Evolutionary conservation across 176 grass and related monocot species (phyloP).

Genomic region (Hsuehochloa calcarea): DNA sequence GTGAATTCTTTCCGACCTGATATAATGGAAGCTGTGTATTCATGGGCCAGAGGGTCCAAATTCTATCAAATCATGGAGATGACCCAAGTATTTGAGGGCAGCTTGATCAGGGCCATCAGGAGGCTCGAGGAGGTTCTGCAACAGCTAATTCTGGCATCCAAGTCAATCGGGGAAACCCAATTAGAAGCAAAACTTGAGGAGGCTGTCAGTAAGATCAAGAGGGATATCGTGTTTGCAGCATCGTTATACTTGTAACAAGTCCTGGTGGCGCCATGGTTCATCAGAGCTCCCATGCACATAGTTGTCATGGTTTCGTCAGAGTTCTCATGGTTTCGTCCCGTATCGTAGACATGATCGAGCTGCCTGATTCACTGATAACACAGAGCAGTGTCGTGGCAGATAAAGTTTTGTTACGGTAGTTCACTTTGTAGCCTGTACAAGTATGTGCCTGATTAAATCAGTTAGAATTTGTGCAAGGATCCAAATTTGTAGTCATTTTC

Average conservation of each 20-base stretch:
- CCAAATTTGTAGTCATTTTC: too few relatives aligned
- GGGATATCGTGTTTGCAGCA: conserved; percentile 66
- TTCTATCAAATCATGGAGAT: conserved; percentile 93
- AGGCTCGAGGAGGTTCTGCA: conserved; percentile 92
- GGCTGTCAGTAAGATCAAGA: conserved; percentile 66
- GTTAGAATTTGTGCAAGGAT: too few relatives aligned
- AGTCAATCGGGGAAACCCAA: conserved; percentile 29
- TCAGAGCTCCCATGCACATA: not conserved
- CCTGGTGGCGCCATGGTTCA: not conserved
- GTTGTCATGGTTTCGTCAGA: not conserved
- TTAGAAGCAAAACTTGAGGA: conserved; percentile 71
- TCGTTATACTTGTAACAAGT: conserved; percentile 57
- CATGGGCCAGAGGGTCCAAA: conserved; percentile 77
- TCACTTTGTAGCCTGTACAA: too few relatives aligned
- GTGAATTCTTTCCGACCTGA: conserved; percentile 82
- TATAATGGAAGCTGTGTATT: conserved; percentile 90
- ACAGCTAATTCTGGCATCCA: conserved; percentile 48
- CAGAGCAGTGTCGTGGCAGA: too few relatives aligned
- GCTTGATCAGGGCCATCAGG: conserved; percentile 89
- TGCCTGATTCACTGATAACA: not conserved
- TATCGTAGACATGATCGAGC: not conserved
- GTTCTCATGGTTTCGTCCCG: too few relatives aligned
- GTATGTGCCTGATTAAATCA: too few relatives aligned
- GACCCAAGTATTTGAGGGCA: conserved; percentile 86
- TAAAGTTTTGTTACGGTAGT: too few relatives aligned